phyloP scores from a whole-genome alignment of 164 flowering plant species.

The Umbilicus rupestris region DNA sequence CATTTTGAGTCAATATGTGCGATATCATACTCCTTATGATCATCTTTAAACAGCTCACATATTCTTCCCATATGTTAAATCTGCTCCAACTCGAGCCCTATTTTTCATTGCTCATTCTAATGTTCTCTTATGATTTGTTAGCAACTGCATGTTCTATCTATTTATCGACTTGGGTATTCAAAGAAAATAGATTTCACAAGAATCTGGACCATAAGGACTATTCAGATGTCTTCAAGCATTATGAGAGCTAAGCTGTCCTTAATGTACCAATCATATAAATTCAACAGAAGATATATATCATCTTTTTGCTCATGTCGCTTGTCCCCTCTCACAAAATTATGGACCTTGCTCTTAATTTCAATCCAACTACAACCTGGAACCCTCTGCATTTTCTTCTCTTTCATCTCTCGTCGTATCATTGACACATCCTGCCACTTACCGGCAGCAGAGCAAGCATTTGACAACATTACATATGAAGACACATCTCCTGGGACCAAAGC shows the following conservation, averaged over 20 bases:
- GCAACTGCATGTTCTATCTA: too few species aligned
- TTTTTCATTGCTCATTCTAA: too few species aligned
- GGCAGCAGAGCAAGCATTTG: conserved; percentile 58
- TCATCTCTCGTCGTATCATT: conserved; percentile 50
- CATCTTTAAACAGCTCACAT: too few species aligned
- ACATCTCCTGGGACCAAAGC: conserved; percentile 58
- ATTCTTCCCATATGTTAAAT: too few species aligned
- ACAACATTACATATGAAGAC: conserved; percentile 66
- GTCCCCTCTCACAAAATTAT: conserved; percentile 51
- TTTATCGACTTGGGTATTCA: too few species aligned
- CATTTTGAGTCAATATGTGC: too few species aligned
- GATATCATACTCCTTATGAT: too few species aligned
- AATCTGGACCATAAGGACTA: background rate
- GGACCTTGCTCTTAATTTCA: conserved; percentile 40
- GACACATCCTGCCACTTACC: conserved; percentile 55
- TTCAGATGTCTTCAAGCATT: conserved; percentile 2
- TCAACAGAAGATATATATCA: conserved; percentile 34
- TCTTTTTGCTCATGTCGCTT: conserved; percentile 25
- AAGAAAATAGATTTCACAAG: too few species aligned
- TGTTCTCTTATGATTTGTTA: too few species aligned
- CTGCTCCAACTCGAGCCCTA: too few species aligned
- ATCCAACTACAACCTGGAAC: conserved; percentile 84
- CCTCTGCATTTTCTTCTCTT: conserved; percentile 41
- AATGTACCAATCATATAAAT: conserved; percentile 23
- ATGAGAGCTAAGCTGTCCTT: conserved; percentile 16